Percentiles rank a stretch among this genome's conserved stretches.
phyloP scores from a whole-genome alignment of 805 yeast species.

The Hanseniaspora thailandica region DNA sequence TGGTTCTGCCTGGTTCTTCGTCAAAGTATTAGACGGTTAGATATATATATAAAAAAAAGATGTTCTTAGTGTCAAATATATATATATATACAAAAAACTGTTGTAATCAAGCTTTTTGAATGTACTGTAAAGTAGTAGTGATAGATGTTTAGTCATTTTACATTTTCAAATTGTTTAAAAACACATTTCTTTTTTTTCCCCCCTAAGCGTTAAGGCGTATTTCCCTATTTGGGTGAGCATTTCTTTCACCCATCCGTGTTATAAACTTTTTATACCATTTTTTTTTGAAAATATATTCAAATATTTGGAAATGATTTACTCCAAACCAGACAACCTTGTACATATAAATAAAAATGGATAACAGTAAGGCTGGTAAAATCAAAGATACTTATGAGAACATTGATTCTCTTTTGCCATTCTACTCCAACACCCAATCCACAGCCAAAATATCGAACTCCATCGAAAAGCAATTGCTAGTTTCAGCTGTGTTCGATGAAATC shows the following conservation, averaged over 20 bases:
- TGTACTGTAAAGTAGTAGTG: too few relatives aligned
- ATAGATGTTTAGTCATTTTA: too few relatives aligned
- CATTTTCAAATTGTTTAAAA: too few relatives aligned
- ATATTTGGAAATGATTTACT: too few relatives aligned
- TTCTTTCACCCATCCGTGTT: not conserved
- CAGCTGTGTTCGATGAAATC: slow-evolving; percentile 69
- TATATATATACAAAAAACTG: not conserved
- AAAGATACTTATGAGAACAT: slow-evolving; percentile 27
- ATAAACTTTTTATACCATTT: not conserved
- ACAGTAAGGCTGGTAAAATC: slow-evolving; percentile 19
- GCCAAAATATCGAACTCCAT: slow-evolving; percentile 45
- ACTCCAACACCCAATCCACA: slow-evolving; percentile 65
- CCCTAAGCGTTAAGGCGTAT: not conserved
- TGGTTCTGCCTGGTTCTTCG: slow-evolving; percentile 90
- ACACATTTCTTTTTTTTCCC: not conserved
- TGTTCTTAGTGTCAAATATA: not conserved
- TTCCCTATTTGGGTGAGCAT: not conserved
- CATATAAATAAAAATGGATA: not conserved
- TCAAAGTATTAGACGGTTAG: slow-evolving; percentile 47
- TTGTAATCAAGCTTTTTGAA: too few relatives aligned
- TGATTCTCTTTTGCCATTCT: slow-evolving; percentile 61
- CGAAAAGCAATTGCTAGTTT: slow-evolving; percentile 56
- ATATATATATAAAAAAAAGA: not conserved
- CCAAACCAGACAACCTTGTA: not conserved
- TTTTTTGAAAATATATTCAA: not conserved